phyloP scores from a whole-genome alignment of 345 rosid genomes.

The Streptanthus diversifolius region DNA sequence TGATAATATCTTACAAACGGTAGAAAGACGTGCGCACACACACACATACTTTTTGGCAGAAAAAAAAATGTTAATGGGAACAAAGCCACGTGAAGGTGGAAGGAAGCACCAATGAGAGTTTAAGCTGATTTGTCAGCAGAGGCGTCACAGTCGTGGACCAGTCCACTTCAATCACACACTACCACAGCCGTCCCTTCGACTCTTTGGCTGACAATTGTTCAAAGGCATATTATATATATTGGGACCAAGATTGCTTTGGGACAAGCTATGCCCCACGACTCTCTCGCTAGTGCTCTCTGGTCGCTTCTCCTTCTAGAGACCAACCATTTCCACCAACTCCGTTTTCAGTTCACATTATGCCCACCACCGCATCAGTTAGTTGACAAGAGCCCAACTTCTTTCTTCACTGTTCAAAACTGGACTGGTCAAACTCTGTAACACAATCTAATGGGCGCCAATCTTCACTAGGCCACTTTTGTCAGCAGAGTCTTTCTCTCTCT shows the following conservation, averaged over 20 bases:
- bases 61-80: slow-evolving; percentile 20
- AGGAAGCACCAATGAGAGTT: slow-evolving; percentile 22
- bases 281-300: slow-evolving; percentile 32
- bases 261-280: slow-evolving; percentile 25
- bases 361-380: slow-evolving; percentile 29
- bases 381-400: slow-evolving; percentile 28
- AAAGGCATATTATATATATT: slow-evolving; percentile 21
- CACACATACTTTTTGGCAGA: background rate
- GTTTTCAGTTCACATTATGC: slow-evolving; percentile 31
- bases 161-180: slow-evolving; percentile 26
- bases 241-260: slow-evolving; percentile 35
- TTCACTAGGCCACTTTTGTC: slow-evolving; percentile 19
- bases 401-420: slow-evolving; percentile 15
- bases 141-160: slow-evolving; percentile 32
- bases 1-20: background rate
- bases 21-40: background rate
- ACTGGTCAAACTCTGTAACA: slow-evolving; percentile 24
- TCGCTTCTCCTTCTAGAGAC: slow-evolving; percentile 44
- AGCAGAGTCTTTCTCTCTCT: background rate
- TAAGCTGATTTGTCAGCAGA: slow-evolving; percentile 29
- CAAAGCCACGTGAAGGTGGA: slow-evolving; percentile 28
- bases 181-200: slow-evolving; percentile 42
- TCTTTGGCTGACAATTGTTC: slow-evolving; percentile 41
- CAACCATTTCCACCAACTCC: slow-evolving; percentile 32
- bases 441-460: slow-evolving; percentile 20